These are phyloP conservation scores for Neospermospora avenae DNA, from an alignment of 2,329 filamentous ascomycete genomes.

Conservation along the genomic window DNA sequence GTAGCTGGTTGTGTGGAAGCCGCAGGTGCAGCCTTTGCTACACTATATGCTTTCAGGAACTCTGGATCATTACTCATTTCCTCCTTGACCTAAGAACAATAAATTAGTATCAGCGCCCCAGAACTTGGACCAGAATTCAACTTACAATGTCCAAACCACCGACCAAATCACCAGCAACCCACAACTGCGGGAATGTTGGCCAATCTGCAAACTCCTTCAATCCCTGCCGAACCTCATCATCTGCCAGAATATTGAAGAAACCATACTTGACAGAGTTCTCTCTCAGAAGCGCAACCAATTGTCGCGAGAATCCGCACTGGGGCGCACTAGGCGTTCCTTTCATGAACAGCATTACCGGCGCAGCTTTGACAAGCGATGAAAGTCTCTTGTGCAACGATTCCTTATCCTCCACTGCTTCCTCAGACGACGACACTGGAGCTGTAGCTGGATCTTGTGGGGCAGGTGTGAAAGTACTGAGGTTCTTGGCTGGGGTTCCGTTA, in stretches of 20 bases:
- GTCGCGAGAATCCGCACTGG: conserved; percentile 88
- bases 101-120: conserved; percentile 11
- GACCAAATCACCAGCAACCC: conserved; percentile 85
- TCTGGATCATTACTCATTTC: conserved; percentile 80
- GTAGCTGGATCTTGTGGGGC: conserved; percentile 25
- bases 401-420: conserved; percentile 60
- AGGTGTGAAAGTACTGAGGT: conserved; percentile 27
- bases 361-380: conserved; percentile 83
- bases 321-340: conserved; percentile 88
- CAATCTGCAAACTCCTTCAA: conserved; percentile 97
- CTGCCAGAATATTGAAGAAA: conserved; percentile 98
- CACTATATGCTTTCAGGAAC: conserved; percentile 74
- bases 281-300: conserved; percentile 80
- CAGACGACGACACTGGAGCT: conserved; percentile 27
- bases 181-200: conserved; percentile 96
- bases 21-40: conserved; percentile 32
- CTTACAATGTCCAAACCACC: conserved; percentile 94
- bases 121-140: neutral
- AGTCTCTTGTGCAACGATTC: conserved; percentile 83
- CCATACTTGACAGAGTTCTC: conserved; percentile 94
- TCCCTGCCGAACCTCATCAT: conserved; percentile 94
- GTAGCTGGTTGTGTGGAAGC: conserved; percentile 1
- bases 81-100: conserved; percentile 72
- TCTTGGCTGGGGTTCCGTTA: conserved; percentile 40
- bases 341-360: conserved; percentile 98